Base-by-base conservation (phyloP, 2,329 filamentous ascomycete genomes). In the Tolypocladium ovalisporum region DNA sequence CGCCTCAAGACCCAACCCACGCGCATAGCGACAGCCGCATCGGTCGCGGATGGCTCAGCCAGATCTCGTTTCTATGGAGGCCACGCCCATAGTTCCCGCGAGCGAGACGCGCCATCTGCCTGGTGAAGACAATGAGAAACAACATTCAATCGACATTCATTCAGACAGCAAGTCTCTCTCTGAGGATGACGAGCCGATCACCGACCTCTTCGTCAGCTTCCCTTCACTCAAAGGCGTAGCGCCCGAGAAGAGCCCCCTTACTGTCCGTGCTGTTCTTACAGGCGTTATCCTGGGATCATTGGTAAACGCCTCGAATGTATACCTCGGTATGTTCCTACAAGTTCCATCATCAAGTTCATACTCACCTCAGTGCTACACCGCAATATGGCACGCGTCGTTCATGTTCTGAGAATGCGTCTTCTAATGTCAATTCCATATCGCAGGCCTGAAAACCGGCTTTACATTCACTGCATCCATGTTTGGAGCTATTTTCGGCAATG, bases 291-390 rank as follows among this genome's bases (percentile, higher is more conserved):
- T 83, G 35, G 83, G 83, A 52, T 80, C 78, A 19, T 73, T 85
- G 10, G 81, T 85, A 62, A 84, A 83, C 63, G 80, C 81, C 12
- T 84, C 81, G 58, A 85, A 85, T 65, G 73, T 85, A 47, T 85
- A 85, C 62, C 75, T 85, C 32, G 81, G 81, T 74, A 70, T 54
- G 68, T 58, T n/a, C 13, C 36, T 19, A 39, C 13, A 39, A 19
- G 17, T 39, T 2, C 36, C 36, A 17, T 3, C 13, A 17, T 7
- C 15, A 39, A 39, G 6, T 39, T 17, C 36, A 36, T 6, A 36
- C 35, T 36, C 35, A 13, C 36, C 12, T 3, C 36, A 12, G 17
- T 15, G 36, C 15, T 6, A 17, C 36, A 6, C 9, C 10, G 19
- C 37, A 6, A 40, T 40, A 19, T 19, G n/a, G n/a, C n/a, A n/a